Percentiles rank a stretch among this genome's conserved stretches.
Conservation (phyloP, 2,329 filamentous ascomycete genomes). For the Fusarium torulosum region DNA sequence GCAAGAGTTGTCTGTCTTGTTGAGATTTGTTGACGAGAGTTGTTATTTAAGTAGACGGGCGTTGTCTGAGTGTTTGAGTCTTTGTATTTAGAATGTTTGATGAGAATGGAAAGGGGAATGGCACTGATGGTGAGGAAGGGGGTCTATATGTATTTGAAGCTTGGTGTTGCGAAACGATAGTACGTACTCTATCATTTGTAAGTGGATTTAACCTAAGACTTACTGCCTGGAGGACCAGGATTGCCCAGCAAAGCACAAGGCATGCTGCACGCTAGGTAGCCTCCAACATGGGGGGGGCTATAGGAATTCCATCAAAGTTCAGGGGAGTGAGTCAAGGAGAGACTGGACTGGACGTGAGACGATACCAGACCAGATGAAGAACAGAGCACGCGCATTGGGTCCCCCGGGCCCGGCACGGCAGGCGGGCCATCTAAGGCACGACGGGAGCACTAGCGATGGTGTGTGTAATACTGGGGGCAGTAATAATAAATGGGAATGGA, state of each 20-base stretch:
- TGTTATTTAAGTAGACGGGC: constrained; percentile 2
- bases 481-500: constrained; percentile 8
- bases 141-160: constrained; percentile 44
- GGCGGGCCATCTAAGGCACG: constrained; percentile 39
- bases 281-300: constrained; percentile 29
- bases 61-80: constrained; percentile 9
- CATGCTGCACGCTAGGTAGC: constrained; percentile 39
- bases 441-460: constrained; percentile 38
- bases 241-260: constrained; percentile 38
- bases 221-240: constrained; percentile 42
- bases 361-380: constrained; percentile 33
- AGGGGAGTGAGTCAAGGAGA: constrained; percentile 42
- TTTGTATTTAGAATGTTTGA: constrained; percentile 38
- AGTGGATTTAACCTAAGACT: constrained; percentile 38
- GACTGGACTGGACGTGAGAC: constrained; percentile 10
- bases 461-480: constrained; percentile 8
- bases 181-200: constrained; percentile 42
- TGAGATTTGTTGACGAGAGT: constrained; percentile 17
- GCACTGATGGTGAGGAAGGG: constrained; percentile 28
- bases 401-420: constrained; percentile 40
- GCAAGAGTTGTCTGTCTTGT: constrained; percentile 6
- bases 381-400: constrained; percentile 32
- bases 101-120: constrained; percentile 18
- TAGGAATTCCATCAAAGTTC: constrained; percentile 24
- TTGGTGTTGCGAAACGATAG: constrained; percentile 36